phyloP scores from a whole-genome alignment of 805 yeast species.

The Suhomyces kilbournensis region DNA sequence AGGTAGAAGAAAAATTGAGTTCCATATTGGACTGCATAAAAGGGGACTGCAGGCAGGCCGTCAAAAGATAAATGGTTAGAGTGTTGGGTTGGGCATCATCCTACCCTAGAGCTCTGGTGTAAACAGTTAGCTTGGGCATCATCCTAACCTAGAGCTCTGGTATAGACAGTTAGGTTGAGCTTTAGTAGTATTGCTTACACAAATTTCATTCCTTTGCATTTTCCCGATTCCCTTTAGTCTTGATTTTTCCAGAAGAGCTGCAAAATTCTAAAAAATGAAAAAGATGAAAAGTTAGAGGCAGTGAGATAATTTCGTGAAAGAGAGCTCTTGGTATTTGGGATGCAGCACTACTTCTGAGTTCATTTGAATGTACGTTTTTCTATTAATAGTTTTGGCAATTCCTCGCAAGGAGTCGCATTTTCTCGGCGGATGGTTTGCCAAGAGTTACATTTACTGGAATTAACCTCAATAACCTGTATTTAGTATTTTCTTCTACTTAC shows the following conservation, averaged over 20 bases:
- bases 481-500: conserved; percentile 1
- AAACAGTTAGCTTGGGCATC: too few relatives aligned
- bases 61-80: background rate
- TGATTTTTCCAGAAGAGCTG: background rate
- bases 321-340: too few relatives aligned
- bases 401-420: background rate
- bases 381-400: background rate
- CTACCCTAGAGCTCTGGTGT: too few relatives aligned
- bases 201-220: too few relatives aligned
- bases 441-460: background rate
- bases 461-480: background rate
- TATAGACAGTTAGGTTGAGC: too few relatives aligned
- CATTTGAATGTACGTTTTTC: too few relatives aligned
- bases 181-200: too few relatives aligned
- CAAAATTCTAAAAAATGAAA: background rate
- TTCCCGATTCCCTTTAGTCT: background rate
- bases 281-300: background rate
- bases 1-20: background rate
- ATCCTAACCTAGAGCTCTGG: too few relatives aligned
- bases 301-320: background rate
- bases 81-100: too few relatives aligned
- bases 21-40: background rate
- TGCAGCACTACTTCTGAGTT: background rate
- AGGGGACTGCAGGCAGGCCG: background rate
- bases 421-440: background rate